These are phyloP conservation scores for Epichloe hybrida DNA, from an alignment of 2,329 filamentous ascomycete species.

Conservation along the genomic window DNA sequence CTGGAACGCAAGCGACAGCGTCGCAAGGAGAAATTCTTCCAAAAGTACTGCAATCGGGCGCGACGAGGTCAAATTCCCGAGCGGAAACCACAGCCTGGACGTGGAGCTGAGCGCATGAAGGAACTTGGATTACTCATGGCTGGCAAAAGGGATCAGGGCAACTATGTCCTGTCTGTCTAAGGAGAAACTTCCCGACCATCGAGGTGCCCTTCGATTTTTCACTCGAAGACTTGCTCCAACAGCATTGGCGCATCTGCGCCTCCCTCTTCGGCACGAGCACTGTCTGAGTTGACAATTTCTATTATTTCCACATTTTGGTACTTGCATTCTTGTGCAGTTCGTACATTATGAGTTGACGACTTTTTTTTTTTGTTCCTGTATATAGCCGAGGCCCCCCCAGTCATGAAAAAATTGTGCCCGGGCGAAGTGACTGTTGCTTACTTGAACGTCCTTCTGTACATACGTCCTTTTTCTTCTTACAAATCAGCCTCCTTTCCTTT, in stretches of 20 bases:
- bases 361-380: neutral
- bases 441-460: conserved; percentile 5
- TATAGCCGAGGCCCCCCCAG: neutral
- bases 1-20: conserved; percentile 88
- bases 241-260: neutral
- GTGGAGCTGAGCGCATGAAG: conserved; percentile 81
- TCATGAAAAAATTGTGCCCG: too few relatives aligned
- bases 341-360: conserved; percentile 4
- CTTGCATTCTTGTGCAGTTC: neutral
- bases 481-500: conserved; percentile 1
- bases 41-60: conserved; percentile 77
- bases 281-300: neutral
- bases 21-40: conserved; percentile 81
- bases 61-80: conserved; percentile 51
- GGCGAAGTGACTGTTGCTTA: neutral
- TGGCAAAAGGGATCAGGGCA: conserved; percentile 60
- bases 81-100: conserved; percentile 62
- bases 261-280: neutral
- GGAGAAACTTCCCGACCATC: conserved; percentile 3
- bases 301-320: neutral
- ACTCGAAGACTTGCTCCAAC: neutral
- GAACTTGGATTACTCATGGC: conserved; percentile 75
- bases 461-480: conserved; percentile 4
- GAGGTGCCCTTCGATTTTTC: neutral
- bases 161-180: conserved; percentile 65